Percentiles rank a stretch among this genome's conserved stretches.
Evolutionary conservation across 1,284 basidiomycete species (phyloP).

Genomic region (Xerocomus amazonicus): DNA sequence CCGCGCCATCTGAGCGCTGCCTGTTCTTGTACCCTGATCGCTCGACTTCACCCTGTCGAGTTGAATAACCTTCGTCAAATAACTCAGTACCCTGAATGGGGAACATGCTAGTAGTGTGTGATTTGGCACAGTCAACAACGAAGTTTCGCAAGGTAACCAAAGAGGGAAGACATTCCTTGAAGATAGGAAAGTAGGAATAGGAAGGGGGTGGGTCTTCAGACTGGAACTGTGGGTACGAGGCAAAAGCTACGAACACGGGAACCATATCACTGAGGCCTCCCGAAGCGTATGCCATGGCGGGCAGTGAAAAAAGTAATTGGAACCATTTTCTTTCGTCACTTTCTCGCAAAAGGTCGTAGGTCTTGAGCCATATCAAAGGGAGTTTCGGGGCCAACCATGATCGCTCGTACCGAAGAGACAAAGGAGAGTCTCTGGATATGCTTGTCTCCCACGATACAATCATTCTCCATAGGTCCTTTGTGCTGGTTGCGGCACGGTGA

Average conservation of each 20-base stretch:
- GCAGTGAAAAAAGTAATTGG: conserved; percentile 32
- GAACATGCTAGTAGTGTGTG: conserved; percentile 9
- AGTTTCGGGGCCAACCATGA: conserved; percentile 21
- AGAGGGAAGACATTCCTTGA: conserved; percentile 10
- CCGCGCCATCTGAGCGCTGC: conserved; percentile 1
- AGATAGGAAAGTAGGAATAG: conserved; percentile 11
- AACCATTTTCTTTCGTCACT: conserved; percentile 13
- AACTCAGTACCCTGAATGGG: conserved; percentile 5
- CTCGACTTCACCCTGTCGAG: neutral
- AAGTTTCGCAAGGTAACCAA: neutral
- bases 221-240: conserved; percentile 13
- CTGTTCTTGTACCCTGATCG: conserved; percentile 9
- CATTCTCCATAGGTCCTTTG: conserved; percentile 3
- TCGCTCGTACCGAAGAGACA: conserved; percentile 14
- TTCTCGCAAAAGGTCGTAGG: conserved; percentile 31
- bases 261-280: conserved; percentile 13
- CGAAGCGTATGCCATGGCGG: conserved; percentile 31
- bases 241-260: conserved; percentile 33
- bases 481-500: neutral
- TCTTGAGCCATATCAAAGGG: conserved; percentile 27
- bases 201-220: conserved; percentile 10
- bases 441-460: conserved; percentile 5
- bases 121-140: conserved; percentile 1
- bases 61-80: no score
- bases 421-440: neutral